phyloP scores from a whole-genome alignment of 192 early-diverging fungal species.

The Lobosporangium transversale region DNA sequence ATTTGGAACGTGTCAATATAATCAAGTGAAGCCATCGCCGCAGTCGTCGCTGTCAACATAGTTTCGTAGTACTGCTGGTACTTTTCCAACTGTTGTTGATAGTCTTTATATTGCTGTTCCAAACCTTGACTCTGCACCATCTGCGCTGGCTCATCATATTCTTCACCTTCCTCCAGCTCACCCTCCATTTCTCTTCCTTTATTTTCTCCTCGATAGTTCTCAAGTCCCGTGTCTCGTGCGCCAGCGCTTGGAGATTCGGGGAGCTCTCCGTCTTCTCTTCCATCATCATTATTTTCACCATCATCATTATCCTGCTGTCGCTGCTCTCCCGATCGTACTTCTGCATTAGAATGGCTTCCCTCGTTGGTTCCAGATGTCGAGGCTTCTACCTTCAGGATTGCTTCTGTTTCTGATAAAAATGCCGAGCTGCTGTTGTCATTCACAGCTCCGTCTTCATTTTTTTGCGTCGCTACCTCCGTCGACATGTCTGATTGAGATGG shows the following conservation, averaged over 20 bases:
- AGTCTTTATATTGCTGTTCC: conserved; percentile 16
- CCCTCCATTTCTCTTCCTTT: conserved; percentile 1
- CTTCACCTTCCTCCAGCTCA: neutral
- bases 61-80: conserved; percentile 30
- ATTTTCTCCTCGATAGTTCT: too few species aligned
- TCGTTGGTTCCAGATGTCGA: too few species aligned
- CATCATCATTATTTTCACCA: neutral
- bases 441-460: too few species aligned
- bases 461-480: too few species aligned
- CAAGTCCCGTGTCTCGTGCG: conserved; percentile 2
- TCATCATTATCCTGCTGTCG: neutral
- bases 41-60: neutral
- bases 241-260: conserved; percentile 32
- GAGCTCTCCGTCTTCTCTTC: conserved; percentile 31
- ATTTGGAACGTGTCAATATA: conserved; percentile 57
- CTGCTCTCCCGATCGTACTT: neutral
- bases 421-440: too few species aligned
- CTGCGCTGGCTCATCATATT: neutral
- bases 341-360: too few species aligned
- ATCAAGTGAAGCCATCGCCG: neutral
- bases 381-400: too few species aligned
- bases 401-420: too few species aligned
- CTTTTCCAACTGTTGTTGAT: conserved; percentile 24
- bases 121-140: neutral
- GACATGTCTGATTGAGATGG: too few species aligned